Evolutionary conservation across 768 basidiomycete genomes (phyloP).

Genomic region (Pleurotus salmoneostramineus): DNA sequence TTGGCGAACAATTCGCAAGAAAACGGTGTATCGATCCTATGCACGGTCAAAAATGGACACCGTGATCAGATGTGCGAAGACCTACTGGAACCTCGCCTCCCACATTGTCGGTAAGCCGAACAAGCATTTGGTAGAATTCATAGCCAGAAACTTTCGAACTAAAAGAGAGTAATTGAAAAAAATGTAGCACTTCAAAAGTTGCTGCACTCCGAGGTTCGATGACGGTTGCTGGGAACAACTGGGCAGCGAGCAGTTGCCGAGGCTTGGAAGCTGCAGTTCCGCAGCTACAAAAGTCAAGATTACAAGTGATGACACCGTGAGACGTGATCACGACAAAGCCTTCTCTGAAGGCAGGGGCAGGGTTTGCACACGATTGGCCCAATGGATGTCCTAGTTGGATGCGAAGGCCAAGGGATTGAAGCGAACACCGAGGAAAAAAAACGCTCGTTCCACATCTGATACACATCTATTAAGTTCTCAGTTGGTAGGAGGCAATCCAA

Average conservation of each 20-base stretch:
- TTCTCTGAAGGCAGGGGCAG: no score
- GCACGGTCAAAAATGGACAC: not conserved
- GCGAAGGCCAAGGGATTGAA: no score
- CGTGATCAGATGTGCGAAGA: not conserved
- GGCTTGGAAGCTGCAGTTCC: conserved; percentile 7
- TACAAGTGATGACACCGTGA: conserved; percentile 20
- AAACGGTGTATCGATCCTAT: not conserved
- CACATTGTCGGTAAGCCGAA: conserved; percentile 11
- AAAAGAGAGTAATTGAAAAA: conserved; percentile 17
- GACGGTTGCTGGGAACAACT: conserved; percentile 17
- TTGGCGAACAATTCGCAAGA: not conserved
- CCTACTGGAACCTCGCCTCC: not conserved
- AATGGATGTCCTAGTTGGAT: no score
- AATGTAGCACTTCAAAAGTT: conserved; percentile 14
- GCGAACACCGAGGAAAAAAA: no score
- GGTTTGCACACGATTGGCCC: no score
- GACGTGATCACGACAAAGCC: conserved; percentile 18
- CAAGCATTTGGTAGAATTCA: conserved; percentile 15
- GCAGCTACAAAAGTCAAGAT: conserved; percentile 22
- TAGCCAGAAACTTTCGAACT: conserved; percentile 16
- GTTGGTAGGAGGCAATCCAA: no score
- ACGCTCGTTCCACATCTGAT: no score
- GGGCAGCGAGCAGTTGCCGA: conserved; percentile 14
- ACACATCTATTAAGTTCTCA: no score
- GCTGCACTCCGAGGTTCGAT: conserved; percentile 14